Evolutionary conservation across 768 basidiomycete species (phyloP).

Genomic region (Hydnomerulius pinastri): DNA sequence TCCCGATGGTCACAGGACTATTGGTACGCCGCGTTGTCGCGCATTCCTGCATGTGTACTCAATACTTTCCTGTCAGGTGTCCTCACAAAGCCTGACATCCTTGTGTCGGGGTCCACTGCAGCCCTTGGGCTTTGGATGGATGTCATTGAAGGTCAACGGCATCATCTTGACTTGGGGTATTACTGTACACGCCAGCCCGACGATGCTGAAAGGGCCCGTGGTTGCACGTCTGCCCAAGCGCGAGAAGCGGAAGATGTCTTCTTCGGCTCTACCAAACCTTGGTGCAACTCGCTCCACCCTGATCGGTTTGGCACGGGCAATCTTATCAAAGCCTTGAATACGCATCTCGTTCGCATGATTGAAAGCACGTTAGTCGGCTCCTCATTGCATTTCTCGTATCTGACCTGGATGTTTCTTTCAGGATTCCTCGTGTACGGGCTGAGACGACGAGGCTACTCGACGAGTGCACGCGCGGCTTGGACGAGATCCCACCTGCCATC

Average conservation of each 20-base stretch:
- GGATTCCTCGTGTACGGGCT: conserved; percentile 32
- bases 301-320: conserved; percentile 39
- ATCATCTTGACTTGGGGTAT: conserved; percentile 43
- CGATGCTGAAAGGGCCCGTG: conserved; percentile 34
- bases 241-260: conserved; percentile 36
- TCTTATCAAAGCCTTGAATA: conserved; percentile 37
- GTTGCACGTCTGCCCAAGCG: conserved; percentile 32
- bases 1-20: conserved; percentile 48
- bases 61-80: conserved; percentile 41
- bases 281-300: conserved; percentile 29
- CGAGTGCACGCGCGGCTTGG: conserved; percentile 26
- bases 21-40: conserved; percentile 34
- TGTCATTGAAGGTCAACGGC: conserved; percentile 40
- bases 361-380: conserved; percentile 20
- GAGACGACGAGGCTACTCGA: conserved; percentile 29
- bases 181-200: conserved; percentile 46
- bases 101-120: conserved; percentile 38
- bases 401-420: conserved; percentile 5
- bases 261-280: conserved; percentile 38
- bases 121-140: conserved; percentile 43
- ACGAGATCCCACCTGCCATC: conserved; percentile 30
- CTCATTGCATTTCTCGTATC: not conserved
- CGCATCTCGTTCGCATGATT: conserved; percentile 39
- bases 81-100: conserved; percentile 55
- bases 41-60: not conserved